phyloP scores from a whole-genome alignment of 108 stramenopile species.

The Asterionellopsis glacialis region DNA sequence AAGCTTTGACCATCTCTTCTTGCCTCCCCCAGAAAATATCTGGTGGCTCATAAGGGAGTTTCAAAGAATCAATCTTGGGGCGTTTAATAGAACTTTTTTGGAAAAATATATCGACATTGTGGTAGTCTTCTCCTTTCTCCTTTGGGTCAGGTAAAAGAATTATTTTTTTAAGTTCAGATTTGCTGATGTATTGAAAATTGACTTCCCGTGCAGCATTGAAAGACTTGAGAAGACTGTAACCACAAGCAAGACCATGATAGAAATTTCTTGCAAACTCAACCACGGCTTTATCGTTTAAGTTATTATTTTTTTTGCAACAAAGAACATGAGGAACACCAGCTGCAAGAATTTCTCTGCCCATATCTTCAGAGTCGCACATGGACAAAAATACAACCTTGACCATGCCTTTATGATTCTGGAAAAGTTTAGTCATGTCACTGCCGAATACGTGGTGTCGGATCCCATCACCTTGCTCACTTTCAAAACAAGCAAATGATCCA shows the following conservation, averaged over 20 bases:
- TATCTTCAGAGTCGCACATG: conserved; percentile 81
- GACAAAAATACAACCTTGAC: conserved; percentile 77
- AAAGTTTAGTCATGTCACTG: too few relatives aligned
- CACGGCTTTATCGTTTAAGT: conserved; percentile 77
- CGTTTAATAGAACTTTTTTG: neutral
- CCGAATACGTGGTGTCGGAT: too few relatives aligned
- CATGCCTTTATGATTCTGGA: too few relatives aligned
- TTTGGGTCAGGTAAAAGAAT: conserved; percentile 72
- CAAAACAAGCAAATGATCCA: too few relatives aligned
- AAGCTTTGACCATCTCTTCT: neutral
- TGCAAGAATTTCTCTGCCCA: conserved; percentile 81
- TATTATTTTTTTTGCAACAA: conserved; percentile 68
- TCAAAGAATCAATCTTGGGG: neutral
- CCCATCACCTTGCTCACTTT: too few relatives aligned
- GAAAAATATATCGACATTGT: conserved; percentile 40
- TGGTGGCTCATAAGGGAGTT: neutral
- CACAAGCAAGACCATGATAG: conserved; percentile 71
- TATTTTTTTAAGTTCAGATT: conserved; percentile 74
- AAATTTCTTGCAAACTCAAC: conserved; percentile 79
- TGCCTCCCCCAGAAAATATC: neutral
- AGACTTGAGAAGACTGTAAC: conserved; percentile 73
- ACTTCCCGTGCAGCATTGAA: conserved; percentile 82
- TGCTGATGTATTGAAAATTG: conserved; percentile 20
- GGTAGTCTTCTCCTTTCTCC: conserved; percentile 22
- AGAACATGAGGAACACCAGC: conserved; percentile 96